phyloP scores from a whole-genome alignment of 441 rosid genomes.

The Erysimum cheiri region DNA sequence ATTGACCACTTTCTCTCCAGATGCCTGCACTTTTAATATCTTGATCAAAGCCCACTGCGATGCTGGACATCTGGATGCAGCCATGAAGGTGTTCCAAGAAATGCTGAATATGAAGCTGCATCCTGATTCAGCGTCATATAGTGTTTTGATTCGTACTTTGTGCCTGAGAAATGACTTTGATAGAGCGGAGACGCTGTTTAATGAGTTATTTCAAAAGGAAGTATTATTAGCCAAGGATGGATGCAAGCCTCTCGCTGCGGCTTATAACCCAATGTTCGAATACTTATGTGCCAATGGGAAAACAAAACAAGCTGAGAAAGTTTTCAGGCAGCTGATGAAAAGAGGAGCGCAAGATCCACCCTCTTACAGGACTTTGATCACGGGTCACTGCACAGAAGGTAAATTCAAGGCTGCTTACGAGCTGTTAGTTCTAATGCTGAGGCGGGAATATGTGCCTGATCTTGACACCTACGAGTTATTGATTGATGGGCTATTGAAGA shows the following conservation, averaged over 20 bases:
- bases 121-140: conserved; percentile 84
- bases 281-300: conserved; percentile 74
- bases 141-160: conserved; percentile 67
- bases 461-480: conserved; percentile 60
- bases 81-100: conserved; percentile 57
- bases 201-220: conserved; percentile 58
- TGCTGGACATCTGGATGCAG: conserved; percentile 65
- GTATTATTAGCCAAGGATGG: conserved; percentile 61
- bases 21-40: conserved; percentile 78
- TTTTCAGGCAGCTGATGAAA: conserved; percentile 82
- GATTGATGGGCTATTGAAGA: conserved; percentile 63
- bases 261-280: conserved; percentile 74
- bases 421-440: conserved; percentile 74
- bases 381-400: conserved; percentile 80
- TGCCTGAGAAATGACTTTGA: conserved; percentile 62
- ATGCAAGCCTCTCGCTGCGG: conserved; percentile 74
- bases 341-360: conserved; percentile 84
- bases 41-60: conserved; percentile 69
- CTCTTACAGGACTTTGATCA: conserved; percentile 69
- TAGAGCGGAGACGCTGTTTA: conserved; percentile 68
- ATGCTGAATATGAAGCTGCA: conserved; percentile 58
- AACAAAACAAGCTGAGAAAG: conserved; percentile 68
- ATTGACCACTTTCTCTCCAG: conserved; percentile 58
- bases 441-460: conserved; percentile 71
- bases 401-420: conserved; percentile 60